phyloP scores from a whole-genome alignment of 2,329 filamentous ascomycete genomes.

The Corinectria fuckeliana region DNA sequence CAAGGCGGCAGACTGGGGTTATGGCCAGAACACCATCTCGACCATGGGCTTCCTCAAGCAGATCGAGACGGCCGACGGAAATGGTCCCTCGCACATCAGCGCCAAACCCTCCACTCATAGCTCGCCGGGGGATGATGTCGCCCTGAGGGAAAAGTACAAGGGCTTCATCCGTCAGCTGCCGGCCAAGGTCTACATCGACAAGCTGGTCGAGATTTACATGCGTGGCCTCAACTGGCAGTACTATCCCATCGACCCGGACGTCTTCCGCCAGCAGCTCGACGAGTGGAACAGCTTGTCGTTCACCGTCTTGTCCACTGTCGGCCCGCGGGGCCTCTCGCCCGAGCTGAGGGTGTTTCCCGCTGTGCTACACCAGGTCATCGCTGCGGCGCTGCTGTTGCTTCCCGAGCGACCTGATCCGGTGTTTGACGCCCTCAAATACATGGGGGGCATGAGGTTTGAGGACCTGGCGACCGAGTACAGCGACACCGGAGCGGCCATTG shows the following conservation, averaged over 20 bases:
- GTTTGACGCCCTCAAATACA: conserved; percentile 65
- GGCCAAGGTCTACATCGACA: conserved; percentile 59
- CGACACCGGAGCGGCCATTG: conserved; percentile 60
- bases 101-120: not conserved
- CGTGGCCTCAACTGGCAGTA: conserved; percentile 67
- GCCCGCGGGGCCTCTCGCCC: conserved; percentile 56
- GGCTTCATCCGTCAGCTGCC: conserved; percentile 64
- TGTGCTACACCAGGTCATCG: conserved; percentile 64
- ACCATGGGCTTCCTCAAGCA: conserved; percentile 62
- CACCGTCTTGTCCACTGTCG: conserved; percentile 54
- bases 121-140: conserved; percentile 41
- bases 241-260: conserved; percentile 58
- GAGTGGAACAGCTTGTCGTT: conserved; percentile 64
- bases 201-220: conserved; percentile 62
- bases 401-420: conserved; percentile 54
- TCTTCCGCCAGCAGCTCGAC: conserved; percentile 58
- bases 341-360: conserved; percentile 65
- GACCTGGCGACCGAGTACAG: conserved; percentile 67
- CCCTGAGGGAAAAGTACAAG: conserved; percentile 64
- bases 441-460: conserved; percentile 64
- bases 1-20: conserved; percentile 59
- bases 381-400: conserved; percentile 60
- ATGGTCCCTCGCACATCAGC: conserved; percentile 22
- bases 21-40: conserved; percentile 57
- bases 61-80: conserved; percentile 54